Percentiles rank a stretch among this genome's conserved stretches.
Conservation (phyloP, 176 grass and related monocot species). For the Raddia guianensis region DNA sequence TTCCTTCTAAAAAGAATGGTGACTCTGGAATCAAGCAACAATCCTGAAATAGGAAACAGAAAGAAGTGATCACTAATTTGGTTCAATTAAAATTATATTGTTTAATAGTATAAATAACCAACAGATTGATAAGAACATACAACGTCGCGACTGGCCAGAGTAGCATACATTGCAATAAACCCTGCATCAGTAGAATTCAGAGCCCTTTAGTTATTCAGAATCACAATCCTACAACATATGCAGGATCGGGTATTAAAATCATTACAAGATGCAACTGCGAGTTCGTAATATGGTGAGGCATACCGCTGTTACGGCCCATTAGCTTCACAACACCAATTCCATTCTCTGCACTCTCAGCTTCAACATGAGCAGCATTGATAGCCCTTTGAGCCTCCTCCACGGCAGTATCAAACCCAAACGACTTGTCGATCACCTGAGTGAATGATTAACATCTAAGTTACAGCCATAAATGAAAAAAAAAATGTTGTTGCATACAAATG, state of each 20-base stretch:
- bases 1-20: slow-evolving; percentile 86
- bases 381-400: slow-evolving; percentile 96
- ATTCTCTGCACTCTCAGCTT: slow-evolving; percentile 90
- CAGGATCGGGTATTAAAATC: neutral
- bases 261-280: slow-evolving; percentile 20
- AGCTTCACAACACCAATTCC: slow-evolving; percentile 95
- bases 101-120: neutral
- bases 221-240: slow-evolving; percentile 16
- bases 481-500: neutral
- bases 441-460: slow-evolving; percentile 31
- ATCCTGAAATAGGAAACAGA: slow-evolving; percentile 55
- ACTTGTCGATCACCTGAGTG: slow-evolving; percentile 92
- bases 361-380: slow-evolving; percentile 94
- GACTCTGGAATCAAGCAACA: slow-evolving; percentile 98
- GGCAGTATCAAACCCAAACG: slow-evolving; percentile 95
- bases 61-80: slow-evolving; percentile 21
- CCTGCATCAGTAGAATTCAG: slow-evolving; percentile 52
- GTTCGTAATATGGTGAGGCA: slow-evolving; percentile 26
- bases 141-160: slow-evolving; percentile 97
- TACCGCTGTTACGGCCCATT: slow-evolving; percentile 97
- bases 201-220: slow-evolving; percentile 28
- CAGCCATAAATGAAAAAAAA: neutral
- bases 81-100: neutral
- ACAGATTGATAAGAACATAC: slow-evolving; percentile 48
- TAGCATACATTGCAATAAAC: slow-evolving; percentile 96